Conservation (phyloP, 208 protist species). For the Trypanosoma brucei region DNA sequence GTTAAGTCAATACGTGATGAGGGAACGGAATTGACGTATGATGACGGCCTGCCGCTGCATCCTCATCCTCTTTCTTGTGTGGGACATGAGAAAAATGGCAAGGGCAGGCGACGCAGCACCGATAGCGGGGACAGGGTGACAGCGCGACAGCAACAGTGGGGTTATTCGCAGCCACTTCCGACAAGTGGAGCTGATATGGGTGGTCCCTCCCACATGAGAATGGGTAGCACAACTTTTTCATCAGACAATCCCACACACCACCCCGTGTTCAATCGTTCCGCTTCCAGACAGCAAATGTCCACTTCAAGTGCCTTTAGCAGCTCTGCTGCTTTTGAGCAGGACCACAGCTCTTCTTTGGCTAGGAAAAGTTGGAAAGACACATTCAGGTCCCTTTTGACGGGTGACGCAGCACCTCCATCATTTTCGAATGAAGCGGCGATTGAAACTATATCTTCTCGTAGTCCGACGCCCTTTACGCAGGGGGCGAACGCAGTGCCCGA, state of each 20-base stretch:
- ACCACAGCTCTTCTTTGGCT: slow-evolving; percentile 20
- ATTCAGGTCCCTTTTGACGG: slow-evolving; percentile 41
- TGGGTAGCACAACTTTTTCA: slow-evolving; percentile 14
- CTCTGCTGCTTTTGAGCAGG: slow-evolving; percentile 9
- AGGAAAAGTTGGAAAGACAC: slow-evolving; percentile 45
- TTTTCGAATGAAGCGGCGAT: neutral
- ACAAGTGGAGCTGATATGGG: neutral
- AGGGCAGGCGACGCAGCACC: neutral
- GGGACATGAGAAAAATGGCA: neutral
- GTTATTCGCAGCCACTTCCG: neutral
- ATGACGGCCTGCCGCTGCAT: neutral
- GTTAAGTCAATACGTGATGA: neutral
- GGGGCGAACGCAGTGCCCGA: neutral
- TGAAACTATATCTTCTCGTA: neutral
- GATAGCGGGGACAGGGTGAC: neutral
- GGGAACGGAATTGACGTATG: neutral
- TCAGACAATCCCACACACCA: slow-evolving; percentile 1
- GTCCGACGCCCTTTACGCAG: neutral
- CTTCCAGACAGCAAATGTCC: slow-evolving; percentile 3
- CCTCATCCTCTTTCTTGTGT: neutral
- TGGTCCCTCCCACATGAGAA: slow-evolving; percentile 6
- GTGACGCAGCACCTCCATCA: slow-evolving; percentile 1
- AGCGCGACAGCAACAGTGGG: slow-evolving; percentile 3
- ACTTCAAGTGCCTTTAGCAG: slow-evolving; percentile 7
- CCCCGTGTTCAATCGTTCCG: neutral